Conservation (phyloP, 202 grass and related monocot species). For the Saccharum hybrid region DNA sequence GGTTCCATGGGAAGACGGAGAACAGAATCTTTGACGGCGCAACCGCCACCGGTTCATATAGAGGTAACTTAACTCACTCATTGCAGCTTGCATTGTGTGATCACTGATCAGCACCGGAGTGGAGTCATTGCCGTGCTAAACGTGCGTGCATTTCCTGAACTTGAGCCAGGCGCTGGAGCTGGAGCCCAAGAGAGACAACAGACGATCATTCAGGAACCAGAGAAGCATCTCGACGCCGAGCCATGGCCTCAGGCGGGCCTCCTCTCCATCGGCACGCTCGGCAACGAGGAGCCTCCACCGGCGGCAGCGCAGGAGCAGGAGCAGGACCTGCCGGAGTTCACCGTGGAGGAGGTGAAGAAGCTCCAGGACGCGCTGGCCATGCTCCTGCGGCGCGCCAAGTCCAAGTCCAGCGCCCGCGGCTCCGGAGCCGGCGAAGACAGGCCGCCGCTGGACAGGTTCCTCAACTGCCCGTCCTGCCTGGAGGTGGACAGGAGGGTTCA, state of each 20-base stretch:
- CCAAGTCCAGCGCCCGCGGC: conserved; percentile 48
- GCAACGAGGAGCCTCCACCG: conserved; percentile 24
- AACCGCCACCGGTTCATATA: background rate
- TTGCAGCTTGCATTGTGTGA: background rate
- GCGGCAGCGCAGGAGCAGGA: background rate
- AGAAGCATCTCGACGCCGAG: conserved; percentile 16
- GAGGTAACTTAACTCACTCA: conserved; percentile 43
- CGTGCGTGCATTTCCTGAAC: background rate
- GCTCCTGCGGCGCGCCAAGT: conserved; percentile 61
- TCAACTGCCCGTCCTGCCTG: conserved; percentile 89
- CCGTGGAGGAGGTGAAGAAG: conserved; percentile 81
- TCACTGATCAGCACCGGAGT: background rate
- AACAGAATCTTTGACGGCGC: conserved; percentile 35
- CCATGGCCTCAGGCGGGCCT: conserved; percentile 47
- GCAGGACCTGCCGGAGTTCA: conserved; percentile 71
- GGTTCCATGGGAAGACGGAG: conserved; percentile 50
- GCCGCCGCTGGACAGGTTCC: conserved; percentile 73
- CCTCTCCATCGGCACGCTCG: conserved; percentile 80
- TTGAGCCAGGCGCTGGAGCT: conserved; percentile 34
- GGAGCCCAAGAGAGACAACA: conserved; percentile 14
- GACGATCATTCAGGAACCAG: conserved; percentile 30
- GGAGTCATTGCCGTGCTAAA: background rate
- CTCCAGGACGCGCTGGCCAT: conserved; percentile 70
- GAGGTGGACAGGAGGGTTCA: conserved; percentile 66
- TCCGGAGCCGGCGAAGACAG: conserved; percentile 40